Base-by-base conservation (phyloP, 1,284 basidiomycete genomes). In the Somion occarium region DNA sequence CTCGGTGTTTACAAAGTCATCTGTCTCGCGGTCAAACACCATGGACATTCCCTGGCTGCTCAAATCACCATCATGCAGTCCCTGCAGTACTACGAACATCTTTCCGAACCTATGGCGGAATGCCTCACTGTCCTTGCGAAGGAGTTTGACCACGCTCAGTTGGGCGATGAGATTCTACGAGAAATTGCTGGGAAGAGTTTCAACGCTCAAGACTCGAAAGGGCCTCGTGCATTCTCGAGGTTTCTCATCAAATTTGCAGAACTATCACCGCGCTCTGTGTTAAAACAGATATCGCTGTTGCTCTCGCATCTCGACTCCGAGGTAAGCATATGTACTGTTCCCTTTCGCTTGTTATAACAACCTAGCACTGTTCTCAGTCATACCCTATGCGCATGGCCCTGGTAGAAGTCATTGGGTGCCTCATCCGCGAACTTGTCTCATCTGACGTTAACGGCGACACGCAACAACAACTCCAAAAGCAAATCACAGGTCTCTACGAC, bases 341-440 rank as follows among this genome's bases (percentile, higher is more conserved):
- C 47, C 9, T 27, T 48, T 19, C 38, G 20, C 37, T n/a, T 7
- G 46, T 39, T n/a, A 20, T 53, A 18, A 48, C 42, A 42, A 5
- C 54, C 22, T 15, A 15, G 9, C 12, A 2, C 38, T 37, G 19
- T 18, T n/a, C 7, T 0, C 49, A 94, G 90, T 88, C 93, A 0
- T 97, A 98, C 63, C 92, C 93, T 0, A 96, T 99, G 85, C 90
- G 97, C 34, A 91, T 94, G 73, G 91, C 91, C 1, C 78, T 97
- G 50, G 82, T 97, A 44, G 93, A 96, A 65, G 80, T 94, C 53
- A 82, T 96, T 37, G 91, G 91, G 3, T 72, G 75, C 46, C 79
- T 96, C 52, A 92, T 97, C 62, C 75, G 77, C 38, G 89, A 95
- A 58, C 78, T 96, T 5, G 68, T 70, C 43, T 75, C 79, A 1